Conservation (phyloP, 1,139 yeast species). For the Geotrichum macrosporum region DNA sequence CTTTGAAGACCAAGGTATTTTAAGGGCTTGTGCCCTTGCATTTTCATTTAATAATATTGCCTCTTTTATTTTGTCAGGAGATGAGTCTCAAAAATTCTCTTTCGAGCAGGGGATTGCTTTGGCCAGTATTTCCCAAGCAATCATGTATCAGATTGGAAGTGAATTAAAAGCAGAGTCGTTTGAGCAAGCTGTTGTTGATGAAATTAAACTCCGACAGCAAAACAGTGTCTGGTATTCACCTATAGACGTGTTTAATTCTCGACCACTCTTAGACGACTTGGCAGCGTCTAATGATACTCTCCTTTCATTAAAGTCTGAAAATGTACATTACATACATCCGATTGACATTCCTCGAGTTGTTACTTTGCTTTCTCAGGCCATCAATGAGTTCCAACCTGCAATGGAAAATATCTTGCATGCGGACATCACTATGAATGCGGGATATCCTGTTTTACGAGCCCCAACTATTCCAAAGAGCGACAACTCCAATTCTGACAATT, state of each 20-base stretch:
- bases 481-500: background rate
- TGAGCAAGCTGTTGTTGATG: constrained; percentile 18
- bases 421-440: background rate
- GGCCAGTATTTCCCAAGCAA: constrained; percentile 26
- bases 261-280: constrained; percentile 1
- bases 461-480: constrained; percentile 3
- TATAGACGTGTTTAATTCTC: constrained; percentile 22
- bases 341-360: background rate
- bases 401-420: background rate
- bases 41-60: constrained; percentile 25
- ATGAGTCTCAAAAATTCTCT: constrained; percentile 15
- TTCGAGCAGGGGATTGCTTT: constrained; percentile 28
- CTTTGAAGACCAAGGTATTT: constrained; percentile 25
- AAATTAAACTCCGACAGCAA: constrained; percentile 25
- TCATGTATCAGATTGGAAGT: constrained; percentile 27
- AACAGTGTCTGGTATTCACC: constrained; percentile 25
- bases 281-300: background rate
- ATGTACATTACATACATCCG: background rate
- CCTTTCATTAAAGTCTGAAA: background rate
- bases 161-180: constrained; percentile 23
- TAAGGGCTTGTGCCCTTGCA: constrained; percentile 25
- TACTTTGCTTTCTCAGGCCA: background rate
- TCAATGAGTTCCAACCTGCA: background rate
- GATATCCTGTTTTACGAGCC: background rate
- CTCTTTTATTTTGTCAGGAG: constrained; percentile 19